A percentile compares a stretch with the other conserved stretches of the same genome.
phyloP scores from a whole-genome alignment of 1,139 yeast species.

The Debaryomycetaceae sp. region DNA sequence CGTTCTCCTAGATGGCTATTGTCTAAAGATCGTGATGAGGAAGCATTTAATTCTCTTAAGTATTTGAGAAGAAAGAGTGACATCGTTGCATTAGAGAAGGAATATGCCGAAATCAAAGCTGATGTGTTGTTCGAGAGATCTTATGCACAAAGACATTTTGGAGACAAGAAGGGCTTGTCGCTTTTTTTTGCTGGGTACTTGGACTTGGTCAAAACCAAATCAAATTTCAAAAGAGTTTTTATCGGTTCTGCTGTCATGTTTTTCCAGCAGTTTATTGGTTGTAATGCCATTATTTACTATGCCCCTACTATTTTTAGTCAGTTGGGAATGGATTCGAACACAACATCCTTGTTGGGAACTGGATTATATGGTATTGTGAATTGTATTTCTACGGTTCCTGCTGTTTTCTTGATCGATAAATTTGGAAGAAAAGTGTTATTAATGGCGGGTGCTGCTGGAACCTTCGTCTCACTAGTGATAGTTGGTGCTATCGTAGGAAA shows the following conservation, averaged over 20 bases:
- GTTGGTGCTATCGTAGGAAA: conserved; percentile 43
- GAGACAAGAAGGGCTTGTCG: conserved; percentile 26
- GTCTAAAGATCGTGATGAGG: conserved; percentile 48
- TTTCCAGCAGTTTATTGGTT: conserved; percentile 61
- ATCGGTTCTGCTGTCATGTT: conserved; percentile 60
- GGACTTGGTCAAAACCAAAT: conserved; percentile 54
- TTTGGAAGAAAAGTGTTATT: conserved; percentile 65
- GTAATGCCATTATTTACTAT: conserved; percentile 68
- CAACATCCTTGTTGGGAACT: conserved; percentile 29
- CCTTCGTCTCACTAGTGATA: conserved; percentile 37
- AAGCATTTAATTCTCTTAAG: conserved; percentile 44
- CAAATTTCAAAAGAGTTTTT: conserved; percentile 52
- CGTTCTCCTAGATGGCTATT: conserved; percentile 78
- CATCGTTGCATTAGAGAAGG: conserved; percentile 38
- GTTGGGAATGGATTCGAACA: conserved; percentile 46
- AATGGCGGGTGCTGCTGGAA: conserved; percentile 49
- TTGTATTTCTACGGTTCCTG: conserved; percentile 59
- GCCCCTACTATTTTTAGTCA: conserved; percentile 63
- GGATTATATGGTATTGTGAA: conserved; percentile 65
- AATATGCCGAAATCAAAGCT: conserved; percentile 27
- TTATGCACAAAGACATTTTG: conserved; percentile 2
- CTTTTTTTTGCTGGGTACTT: conserved; percentile 37
- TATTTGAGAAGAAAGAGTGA: conserved; percentile 40
- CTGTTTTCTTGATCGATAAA: conserved; percentile 61
- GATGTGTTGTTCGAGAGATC: conserved; percentile 28